Evolutionary conservation across 371 early-diverging fungal genomes (phyloP), one percentile per base, ranked within the genome.

Genomic region (Rhizomucor miehei): DNA sequence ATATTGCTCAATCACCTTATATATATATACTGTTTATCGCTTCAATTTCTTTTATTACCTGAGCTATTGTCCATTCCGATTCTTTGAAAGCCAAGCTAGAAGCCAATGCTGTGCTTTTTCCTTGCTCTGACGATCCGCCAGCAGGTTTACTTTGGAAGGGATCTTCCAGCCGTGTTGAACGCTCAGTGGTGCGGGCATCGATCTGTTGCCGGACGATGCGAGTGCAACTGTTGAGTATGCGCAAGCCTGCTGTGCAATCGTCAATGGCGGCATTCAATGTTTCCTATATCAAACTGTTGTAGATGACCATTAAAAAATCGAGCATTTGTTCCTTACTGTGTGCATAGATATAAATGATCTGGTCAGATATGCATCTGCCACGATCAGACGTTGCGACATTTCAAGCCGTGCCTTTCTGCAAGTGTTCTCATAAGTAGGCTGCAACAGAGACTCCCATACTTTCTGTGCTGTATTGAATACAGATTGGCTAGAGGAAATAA

Each of bases 61-160:
- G 57, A 8, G 78, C 68, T 21, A 77, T 51, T 5, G 19, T 45
- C 78, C 78, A 77, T 54, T 74, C 70, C 1, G 67, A 59, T 46
- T 77, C 75, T n/a, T 58, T 59, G 16, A 64, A 63, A 35, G 65
- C 56, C 1, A 51, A 56, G 6, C 52, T 48, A 8, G 56, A 40
- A 11, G 48, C 47, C 14, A 43, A 9, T 13, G 52, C 39, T 41
- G 21, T 11, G 35, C 52, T 48, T 24, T 44, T 20, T 25, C 17
- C 29, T 51, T 39, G 40, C 14, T 47, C 19, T 46, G 2, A 4
- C 19, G 46, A 2, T 2, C 17, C 13, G n/a, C 16, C 13, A 16
- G 37, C 16, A 3, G 48, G 23, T 14, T 43, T 44, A 46, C 50
- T 47, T 25, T 25, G 40, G 46, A 59, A 64, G 37, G 59, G 56